Evolutionary conservation across 495 filamentous ascomycete species (phyloP).

Genomic region (Xylaria longipes): DNA sequence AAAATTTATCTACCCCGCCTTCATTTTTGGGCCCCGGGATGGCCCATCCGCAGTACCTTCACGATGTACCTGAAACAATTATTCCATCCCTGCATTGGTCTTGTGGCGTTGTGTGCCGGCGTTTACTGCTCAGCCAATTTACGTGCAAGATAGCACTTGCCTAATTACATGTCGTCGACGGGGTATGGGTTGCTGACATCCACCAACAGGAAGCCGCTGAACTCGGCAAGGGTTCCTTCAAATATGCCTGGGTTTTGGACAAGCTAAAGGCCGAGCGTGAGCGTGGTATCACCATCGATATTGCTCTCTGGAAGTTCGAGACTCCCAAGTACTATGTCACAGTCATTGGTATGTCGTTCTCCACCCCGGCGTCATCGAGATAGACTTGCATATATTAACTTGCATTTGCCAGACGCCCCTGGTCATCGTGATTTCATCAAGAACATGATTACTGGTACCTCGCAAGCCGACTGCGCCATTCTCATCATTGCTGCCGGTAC

Average conservation of each 20-base stretch:
- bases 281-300: slow-evolving; percentile 99
- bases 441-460: slow-evolving; percentile 99
- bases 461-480: slow-evolving; percentile 98
- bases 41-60: slow-evolving; percentile 22
- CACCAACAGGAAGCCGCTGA: slow-evolving; percentile 90
- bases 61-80: background rate
- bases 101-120: background rate
- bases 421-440: slow-evolving; percentile 99
- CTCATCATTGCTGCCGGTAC: slow-evolving; percentile 99
- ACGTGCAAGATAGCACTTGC: background rate
- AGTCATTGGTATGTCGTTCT: slow-evolving; percentile 80
- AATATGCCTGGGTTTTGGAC: slow-evolving; percentile 99
- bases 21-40: slow-evolving; percentile 41
- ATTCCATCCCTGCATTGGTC: background rate
- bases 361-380: slow-evolving; percentile 15
- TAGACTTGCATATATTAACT: slow-evolving; percentile 17
- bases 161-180: background rate
- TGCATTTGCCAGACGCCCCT: slow-evolving; percentile 76
- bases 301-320: slow-evolving; percentile 99
- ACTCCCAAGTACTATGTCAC: slow-evolving; percentile 98
- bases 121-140: background rate
- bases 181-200: slow-evolving; percentile 5
- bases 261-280: slow-evolving; percentile 99
- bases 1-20: slow-evolving; percentile 47
- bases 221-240: slow-evolving; percentile 99